A percentile compares a stretch with the other conserved stretches of the same genome.
Conservation (phyloP, 2,329 filamentous ascomycete genomes). For the Acrodontium crateriforme region DNA sequence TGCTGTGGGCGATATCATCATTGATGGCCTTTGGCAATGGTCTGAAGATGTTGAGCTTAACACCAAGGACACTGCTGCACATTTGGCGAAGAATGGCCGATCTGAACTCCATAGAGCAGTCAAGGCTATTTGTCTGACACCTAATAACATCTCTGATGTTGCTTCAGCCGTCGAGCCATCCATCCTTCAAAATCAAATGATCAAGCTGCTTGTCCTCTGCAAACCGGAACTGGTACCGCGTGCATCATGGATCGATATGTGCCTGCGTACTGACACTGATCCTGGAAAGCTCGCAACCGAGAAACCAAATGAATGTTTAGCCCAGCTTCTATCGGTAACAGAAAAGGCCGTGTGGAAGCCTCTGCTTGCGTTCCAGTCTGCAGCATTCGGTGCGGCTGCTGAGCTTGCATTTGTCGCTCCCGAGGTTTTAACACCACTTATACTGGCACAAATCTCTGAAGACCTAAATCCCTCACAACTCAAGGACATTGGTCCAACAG, state of each 20-base stretch:
- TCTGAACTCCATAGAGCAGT: slow-evolving; percentile 48
- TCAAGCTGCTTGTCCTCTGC: slow-evolving; percentile 63
- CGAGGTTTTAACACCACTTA: slow-evolving; percentile 58
- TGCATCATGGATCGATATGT: slow-evolving; percentile 78
- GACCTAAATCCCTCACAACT: slow-evolving; percentile 63
- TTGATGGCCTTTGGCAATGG: slow-evolving; percentile 66
- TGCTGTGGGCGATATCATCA: slow-evolving; percentile 47
- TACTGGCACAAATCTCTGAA: slow-evolving; percentile 58
- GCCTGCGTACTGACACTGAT: slow-evolving; percentile 65
- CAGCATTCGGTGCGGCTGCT: slow-evolving; percentile 72
- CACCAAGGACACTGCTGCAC: slow-evolving; percentile 66
- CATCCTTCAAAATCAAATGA: slow-evolving; percentile 54
- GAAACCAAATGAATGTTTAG: slow-evolving; percentile 49
- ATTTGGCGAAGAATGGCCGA: slow-evolving; percentile 49
- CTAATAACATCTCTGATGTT: slow-evolving; percentile 35
- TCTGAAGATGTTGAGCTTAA: slow-evolving; percentile 49
- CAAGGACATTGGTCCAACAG: slow-evolving; percentile 62
- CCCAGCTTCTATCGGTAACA: slow-evolving; percentile 46
- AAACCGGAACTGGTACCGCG: slow-evolving; percentile 64
- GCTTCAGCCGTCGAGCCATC: slow-evolving; percentile 33
- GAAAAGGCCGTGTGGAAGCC: slow-evolving; percentile 17
- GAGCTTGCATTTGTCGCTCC: slow-evolving; percentile 91
- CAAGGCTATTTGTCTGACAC: slow-evolving; percentile 48
- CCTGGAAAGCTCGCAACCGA: slow-evolving; percentile 63
- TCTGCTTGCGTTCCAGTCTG: slow-evolving; percentile 42